Conservation (phyloP, 257 asterid species). For the Salvia rosmarinus region DNA sequence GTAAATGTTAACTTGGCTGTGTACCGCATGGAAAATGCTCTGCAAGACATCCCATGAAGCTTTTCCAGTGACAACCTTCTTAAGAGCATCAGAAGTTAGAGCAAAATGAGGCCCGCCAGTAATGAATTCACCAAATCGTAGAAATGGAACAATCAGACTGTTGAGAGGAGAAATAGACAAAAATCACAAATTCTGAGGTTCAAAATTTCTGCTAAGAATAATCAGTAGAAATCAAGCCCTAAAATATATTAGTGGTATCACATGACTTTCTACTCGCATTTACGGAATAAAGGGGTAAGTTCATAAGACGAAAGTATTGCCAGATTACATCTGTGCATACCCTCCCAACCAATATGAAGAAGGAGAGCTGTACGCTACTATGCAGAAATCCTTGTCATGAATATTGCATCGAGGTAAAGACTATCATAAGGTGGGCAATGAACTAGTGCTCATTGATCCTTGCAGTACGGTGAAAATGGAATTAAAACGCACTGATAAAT, state of each 20-base stretch:
- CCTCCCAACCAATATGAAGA: constrained; percentile 14
- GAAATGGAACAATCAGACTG: constrained; percentile 85
- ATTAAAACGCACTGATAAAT: constrained; percentile 8
- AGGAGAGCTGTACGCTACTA: no score
- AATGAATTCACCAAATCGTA: constrained; percentile 78
- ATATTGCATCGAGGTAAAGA: constrained; percentile 10
- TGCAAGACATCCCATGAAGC: constrained; percentile 78
- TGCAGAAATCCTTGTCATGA: neutral
- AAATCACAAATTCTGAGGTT: constrained; percentile 15
- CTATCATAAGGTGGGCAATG: neutral
- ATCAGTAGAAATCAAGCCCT: constrained; percentile 16
- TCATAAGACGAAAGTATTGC: neutral
- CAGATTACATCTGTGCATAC: neutral
- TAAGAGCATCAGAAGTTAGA: constrained; percentile 79
- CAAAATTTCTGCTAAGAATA: constrained; percentile 9
- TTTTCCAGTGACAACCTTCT: constrained; percentile 89
- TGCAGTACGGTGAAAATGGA: neutral
- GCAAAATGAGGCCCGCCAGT: constrained; percentile 92
- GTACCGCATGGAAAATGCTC: constrained; percentile 83
- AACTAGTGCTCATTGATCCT: constrained; percentile 10
- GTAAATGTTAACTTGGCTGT: constrained; percentile 34
- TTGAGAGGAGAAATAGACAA: constrained; percentile 18
- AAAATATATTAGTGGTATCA: neutral
- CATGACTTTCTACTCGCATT: neutral
- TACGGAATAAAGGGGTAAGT: neutral